Evolutionary conservation across 225 moss, liverwort and hornwort species (phyloP), one percentile per base, ranked within the genome.

Genomic region (Pseudoscleropodium purum): DNA sequence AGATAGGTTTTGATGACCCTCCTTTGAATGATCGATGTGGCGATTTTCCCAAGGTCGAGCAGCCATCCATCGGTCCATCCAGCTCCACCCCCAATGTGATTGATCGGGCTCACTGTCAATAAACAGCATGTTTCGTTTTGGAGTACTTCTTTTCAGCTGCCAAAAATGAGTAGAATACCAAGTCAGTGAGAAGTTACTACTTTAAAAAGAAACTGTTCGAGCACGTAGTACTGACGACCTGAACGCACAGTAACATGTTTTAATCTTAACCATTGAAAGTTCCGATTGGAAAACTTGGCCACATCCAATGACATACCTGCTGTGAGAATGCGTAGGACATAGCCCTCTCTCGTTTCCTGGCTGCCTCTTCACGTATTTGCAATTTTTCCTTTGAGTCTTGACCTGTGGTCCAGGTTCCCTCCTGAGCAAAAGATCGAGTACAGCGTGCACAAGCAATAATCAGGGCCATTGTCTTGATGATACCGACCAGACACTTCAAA

Each of bases 21-120:
- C 94, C 78, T 95, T 93, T 69, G 91, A 64, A 87, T 90, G 83
- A 87, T 93, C 94, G 60, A 92, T 90, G 69, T 91, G 91, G 61
- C 91, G 97, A 84, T 96, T 96, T 90, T 98, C 98, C 98, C 98
- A 98, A 70, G 98, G 98, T 31, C 98, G 95, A 43, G 97, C 98
- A 91, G 98, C 95, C 98, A 98, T 98, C 98, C 98, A 98, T 74
- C 98, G 96, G 87, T 98, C 98, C 86, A 98, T 94, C 98, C 98
- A 98, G 86, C 96, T 98, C 98, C 98, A 98, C 21, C 98, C 98
- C 98, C 98, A 98, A 89, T 98, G 98, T 65, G 98, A 97, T 90
- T 97, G 98, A 92, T 98, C 96, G 72, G 98, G 97, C 89, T 98
- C 98, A 85, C 94, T 95, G 68, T 98, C 97, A 78, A 97, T 97